A percentile compares a stretch with the other conserved stretches of the same genome.
phyloP scores from a whole-genome alignment of 306 rosid genomes.

The Lablab purpureus region DNA sequence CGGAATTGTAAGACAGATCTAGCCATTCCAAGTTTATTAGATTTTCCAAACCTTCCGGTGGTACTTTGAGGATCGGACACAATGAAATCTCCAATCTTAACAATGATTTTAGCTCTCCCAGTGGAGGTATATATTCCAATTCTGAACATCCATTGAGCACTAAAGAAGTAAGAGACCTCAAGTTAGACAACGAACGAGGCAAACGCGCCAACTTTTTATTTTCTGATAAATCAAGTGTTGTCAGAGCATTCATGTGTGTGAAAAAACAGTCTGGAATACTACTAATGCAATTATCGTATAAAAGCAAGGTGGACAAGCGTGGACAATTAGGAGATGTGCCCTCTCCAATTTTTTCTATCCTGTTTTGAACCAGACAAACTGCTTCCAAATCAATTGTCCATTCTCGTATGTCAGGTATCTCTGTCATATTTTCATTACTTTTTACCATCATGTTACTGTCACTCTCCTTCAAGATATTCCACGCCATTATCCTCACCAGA shows the following conservation, averaged over 20 bases:
- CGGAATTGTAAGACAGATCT: not conserved
- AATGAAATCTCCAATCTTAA: not conserved
- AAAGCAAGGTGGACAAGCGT: not conserved
- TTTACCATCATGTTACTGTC: not conserved
- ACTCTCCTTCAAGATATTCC: not conserved
- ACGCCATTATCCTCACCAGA: not conserved
- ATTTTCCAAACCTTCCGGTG: not conserved
- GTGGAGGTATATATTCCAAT: not conserved
- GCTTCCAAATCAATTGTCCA: not conserved
- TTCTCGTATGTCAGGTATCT: not conserved
- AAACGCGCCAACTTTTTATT: not conserved
- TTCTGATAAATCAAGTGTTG: not conserved
- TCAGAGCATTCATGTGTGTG: not conserved
- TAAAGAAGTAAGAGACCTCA: not conserved
- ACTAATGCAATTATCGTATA: not conserved
- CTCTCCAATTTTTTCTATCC: not conserved
- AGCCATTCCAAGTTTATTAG: not conserved
- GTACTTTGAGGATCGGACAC: not conserved
- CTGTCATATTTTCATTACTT: not conserved
- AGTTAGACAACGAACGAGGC: not conserved
- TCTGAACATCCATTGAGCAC: not conserved
- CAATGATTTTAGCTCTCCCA: slow-evolving; percentile 8
- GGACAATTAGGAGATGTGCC: not conserved
- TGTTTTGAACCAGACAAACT: not conserved
- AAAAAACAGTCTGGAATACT: not conserved